These are phyloP conservation scores for Tolypocladium sp. DNA, from an alignment of 2,329 filamentous ascomycete species.

Conservation along the genomic window DNA sequence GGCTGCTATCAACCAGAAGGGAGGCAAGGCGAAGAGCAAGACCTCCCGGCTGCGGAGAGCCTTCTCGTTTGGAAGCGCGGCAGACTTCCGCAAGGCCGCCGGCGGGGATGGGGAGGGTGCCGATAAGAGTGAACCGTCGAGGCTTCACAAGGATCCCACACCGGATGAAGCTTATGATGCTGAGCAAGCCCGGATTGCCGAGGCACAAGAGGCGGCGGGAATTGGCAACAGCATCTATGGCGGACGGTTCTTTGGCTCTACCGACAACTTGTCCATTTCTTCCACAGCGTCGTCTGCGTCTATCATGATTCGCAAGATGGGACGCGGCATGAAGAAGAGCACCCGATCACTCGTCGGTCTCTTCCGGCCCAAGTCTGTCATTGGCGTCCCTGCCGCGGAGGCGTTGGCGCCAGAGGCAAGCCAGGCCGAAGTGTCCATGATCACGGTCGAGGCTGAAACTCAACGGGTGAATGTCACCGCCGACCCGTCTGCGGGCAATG, in stretches of 20 bases:
- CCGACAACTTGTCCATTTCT: constrained; percentile 87
- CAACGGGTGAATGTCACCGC: constrained; percentile 72
- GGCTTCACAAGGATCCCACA: constrained; percentile 56
- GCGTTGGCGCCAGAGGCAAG: constrained; percentile 55
- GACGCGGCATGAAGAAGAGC: constrained; percentile 93
- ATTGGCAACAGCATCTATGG: constrained; percentile 92
- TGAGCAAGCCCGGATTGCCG: constrained; percentile 84
- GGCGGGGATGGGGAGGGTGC: constrained; percentile 44
- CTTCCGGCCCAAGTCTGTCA: constrained; percentile 87
- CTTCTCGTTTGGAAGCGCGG: constrained; percentile 93
- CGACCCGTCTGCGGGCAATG: constrained; percentile 56
- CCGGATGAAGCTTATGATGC: constrained; percentile 63
- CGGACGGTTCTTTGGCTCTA: constrained; percentile 81
- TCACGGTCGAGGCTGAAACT: constrained; percentile 89
- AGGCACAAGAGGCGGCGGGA: constrained; percentile 84
- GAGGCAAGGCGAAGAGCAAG: constrained; percentile 70
- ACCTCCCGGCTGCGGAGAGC: constrained; percentile 78
- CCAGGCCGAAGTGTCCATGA: constrained; percentile 83
- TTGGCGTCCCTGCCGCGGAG: constrained; percentile 68
- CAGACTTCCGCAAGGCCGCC: constrained; percentile 73
- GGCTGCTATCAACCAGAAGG: constrained; percentile 78
- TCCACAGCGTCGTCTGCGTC: constrained; percentile 85
- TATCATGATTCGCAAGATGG: constrained; percentile 97
- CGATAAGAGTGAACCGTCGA: constrained; percentile 31
- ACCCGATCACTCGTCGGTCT: constrained; percentile 84